phyloP scores from a whole-genome alignment of 352 stramenopile species.

The Phytophthora quininea region DNA sequence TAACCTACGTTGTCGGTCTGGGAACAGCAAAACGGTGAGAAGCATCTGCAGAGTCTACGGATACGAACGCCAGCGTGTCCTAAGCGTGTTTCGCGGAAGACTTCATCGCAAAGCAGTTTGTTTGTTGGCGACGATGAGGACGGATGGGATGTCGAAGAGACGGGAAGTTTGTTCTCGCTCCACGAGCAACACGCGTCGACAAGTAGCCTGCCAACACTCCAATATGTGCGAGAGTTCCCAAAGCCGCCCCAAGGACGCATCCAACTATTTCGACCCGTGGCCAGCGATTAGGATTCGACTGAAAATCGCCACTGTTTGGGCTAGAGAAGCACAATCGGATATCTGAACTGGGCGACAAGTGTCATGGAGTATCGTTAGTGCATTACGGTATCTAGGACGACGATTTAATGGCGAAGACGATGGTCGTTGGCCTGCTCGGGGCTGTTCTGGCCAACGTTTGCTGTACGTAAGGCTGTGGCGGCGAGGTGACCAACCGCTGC shows the following conservation, averaged over 20 bases:
- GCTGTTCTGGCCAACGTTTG: no score
- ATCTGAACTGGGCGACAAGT: no score
- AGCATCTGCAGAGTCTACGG: conserved; percentile 37
- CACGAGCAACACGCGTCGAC: conserved; percentile 14
- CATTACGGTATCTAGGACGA: no score
- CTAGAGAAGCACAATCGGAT: no score
- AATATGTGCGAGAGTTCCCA: conserved; percentile 61
- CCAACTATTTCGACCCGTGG: conserved; percentile 24
- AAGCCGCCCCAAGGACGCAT: conserved; percentile 43
- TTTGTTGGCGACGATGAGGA: conserved; percentile 11
- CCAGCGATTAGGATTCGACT: no score
- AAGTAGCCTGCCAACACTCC: conserved; percentile 26
- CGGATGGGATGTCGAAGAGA: background rate
- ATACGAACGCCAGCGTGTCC: conserved; percentile 44
- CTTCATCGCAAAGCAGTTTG: conserved; percentile 11
- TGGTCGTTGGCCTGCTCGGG: no score
- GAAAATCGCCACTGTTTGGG: conserved; percentile 9
- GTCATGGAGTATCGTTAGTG: no score
- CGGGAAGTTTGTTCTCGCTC: conserved; percentile 31
- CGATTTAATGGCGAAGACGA: no score
- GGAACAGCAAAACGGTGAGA: conserved; percentile 31
- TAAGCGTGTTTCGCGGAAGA: conserved; percentile 33
- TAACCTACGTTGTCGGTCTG: no score
- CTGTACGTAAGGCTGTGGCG: no score
- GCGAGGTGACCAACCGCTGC: no score